These are phyloP conservation scores for Macrolepiota albuminosa DNA, from an alignment of 768 basidiomycete species.

Conservation along the genomic window DNA sequence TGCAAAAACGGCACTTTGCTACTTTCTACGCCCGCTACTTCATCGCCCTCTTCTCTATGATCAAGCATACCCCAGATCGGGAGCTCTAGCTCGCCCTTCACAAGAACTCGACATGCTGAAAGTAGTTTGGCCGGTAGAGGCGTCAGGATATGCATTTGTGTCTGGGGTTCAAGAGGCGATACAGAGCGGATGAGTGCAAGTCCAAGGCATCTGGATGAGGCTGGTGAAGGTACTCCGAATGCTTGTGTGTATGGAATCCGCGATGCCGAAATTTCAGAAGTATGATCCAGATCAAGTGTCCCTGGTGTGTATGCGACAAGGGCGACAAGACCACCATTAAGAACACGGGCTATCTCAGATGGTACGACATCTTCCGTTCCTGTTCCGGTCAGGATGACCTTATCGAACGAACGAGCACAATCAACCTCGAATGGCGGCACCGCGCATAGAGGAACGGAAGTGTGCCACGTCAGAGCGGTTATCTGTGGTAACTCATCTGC, in stretches of 20 bases:
- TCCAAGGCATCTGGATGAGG: conserved; percentile 62
- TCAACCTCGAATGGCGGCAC: conserved; percentile 71
- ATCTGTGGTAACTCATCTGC: conserved; percentile 25
- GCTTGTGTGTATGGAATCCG: conserved; percentile 58
- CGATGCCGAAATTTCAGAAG: neutral
- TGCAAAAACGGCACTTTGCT: conserved; percentile 71
- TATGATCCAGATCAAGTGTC: conserved; percentile 26
- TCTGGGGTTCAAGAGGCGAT: conserved; percentile 27
- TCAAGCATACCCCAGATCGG: conserved; percentile 89
- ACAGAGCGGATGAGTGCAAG: conserved; percentile 68
- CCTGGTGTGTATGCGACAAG: conserved; percentile 53
- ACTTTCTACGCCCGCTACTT: conserved; percentile 45
- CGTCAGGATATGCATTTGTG: conserved; percentile 77
- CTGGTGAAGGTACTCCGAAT: conserved; percentile 48
- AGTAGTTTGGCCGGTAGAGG: conserved; percentile 57
- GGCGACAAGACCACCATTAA: conserved; percentile 80
- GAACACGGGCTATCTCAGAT: conserved; percentile 61
- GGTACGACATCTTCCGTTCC: conserved; percentile 76
- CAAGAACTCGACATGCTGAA: conserved; percentile 40
- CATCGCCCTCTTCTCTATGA: conserved; percentile 38
- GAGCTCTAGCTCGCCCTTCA: conserved; percentile 87
- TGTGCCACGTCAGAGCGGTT: conserved; percentile 57
- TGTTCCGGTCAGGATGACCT: conserved; percentile 63
- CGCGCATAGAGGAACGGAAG: conserved; percentile 61
- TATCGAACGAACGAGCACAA: conserved; percentile 49